Evolutionary conservation across 306 rosid species (phyloP), one percentile per base, ranked within the genome.

Genomic region (Ceratonia siliqua): DNA sequence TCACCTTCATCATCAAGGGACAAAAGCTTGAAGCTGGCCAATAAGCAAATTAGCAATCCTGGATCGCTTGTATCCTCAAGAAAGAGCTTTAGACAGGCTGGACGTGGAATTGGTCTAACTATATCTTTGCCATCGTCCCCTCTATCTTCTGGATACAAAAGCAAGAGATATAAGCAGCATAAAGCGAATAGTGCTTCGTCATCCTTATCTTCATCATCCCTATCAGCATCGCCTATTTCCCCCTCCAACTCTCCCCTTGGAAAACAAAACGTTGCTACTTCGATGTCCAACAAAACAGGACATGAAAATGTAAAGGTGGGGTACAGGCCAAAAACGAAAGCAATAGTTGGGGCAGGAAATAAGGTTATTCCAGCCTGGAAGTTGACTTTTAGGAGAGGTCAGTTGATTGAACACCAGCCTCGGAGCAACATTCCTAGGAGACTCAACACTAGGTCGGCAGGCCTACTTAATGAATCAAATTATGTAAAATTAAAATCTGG

Each of bases 371-470:
- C 80, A 15, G n/a, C 86, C n/a, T 36, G 64, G 71, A 88, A 82
- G 77, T 53, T 91, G 77, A 81, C 70, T 61, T 89, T 93, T 73
- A 81, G 82, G 78, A 88, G 89, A 79, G 97, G 94, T 41, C 85
- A 75, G 73, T 77, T 85, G 79, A 58, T 91, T 21, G 97, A 91
- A 64, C 56, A 81, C 76, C 88, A 85, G 78, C 75, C 89, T 25
- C 89, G 82, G 63, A 79, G 76, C 84, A 85, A 6, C 72, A 8
- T 81, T 72, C 71, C 90, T 38, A 81, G 88, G 79, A 88, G 90
- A 75, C 97, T 91, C 81, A 89, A 88, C 78, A 91, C 91, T 82
- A 80, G 75, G 84, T 83, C 86, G 58, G 88, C 41, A 24, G 82
- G 83, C 50, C 49, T 52, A 35, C 80, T 78, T 1, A 62, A n/a